Percentiles rank a stretch among this genome's conserved stretches.
phyloP scores from a whole-genome alignment of 2,329 filamentous ascomycete species.

The Cladorrhinum sp. region DNA sequence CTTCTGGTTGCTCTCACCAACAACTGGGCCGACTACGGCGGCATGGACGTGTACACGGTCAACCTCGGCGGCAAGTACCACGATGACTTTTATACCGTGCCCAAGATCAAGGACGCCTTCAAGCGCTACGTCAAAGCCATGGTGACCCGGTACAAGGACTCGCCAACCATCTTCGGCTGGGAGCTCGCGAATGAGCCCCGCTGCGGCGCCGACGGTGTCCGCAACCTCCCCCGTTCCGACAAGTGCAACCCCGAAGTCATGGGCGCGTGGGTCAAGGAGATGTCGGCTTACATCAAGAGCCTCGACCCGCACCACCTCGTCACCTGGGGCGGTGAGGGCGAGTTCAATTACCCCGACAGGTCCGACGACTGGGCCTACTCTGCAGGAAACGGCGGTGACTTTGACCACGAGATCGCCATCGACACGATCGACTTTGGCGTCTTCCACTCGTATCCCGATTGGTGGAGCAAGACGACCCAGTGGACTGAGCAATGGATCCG shows the following conservation, averaged over 20 bases:
- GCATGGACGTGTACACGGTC: slow-evolving; percentile 59
- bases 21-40: slow-evolving; percentile 59
- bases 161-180: slow-evolving; percentile 63
- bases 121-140: slow-evolving; percentile 59
- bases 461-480: slow-evolving; percentile 50
- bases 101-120: slow-evolving; percentile 50
- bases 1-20: slow-evolving; percentile 54
- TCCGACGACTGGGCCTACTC: slow-evolving; percentile 46
- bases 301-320: slow-evolving; percentile 52
- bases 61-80: slow-evolving; percentile 52
- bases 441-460: slow-evolving; percentile 56
- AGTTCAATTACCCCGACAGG: slow-evolving; percentile 41
- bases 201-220: slow-evolving; percentile 44
- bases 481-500: slow-evolving; percentile 55
- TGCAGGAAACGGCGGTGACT: slow-evolving; percentile 51
- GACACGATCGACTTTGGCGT: slow-evolving; percentile 52
- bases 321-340: slow-evolving; percentile 58
- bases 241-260: slow-evolving; percentile 42
- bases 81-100: slow-evolving; percentile 50
- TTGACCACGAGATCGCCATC: slow-evolving; percentile 48
- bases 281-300: slow-evolving; percentile 52
- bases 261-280: slow-evolving; percentile 50
- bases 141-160: slow-evolving; percentile 57
- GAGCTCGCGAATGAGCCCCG: slow-evolving; percentile 63
- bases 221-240: slow-evolving; percentile 43